Percentiles rank a stretch among this genome's conserved stretches.
Conservation (phyloP, 208 protist species). For the Sergeia podlipaevii region DNA sequence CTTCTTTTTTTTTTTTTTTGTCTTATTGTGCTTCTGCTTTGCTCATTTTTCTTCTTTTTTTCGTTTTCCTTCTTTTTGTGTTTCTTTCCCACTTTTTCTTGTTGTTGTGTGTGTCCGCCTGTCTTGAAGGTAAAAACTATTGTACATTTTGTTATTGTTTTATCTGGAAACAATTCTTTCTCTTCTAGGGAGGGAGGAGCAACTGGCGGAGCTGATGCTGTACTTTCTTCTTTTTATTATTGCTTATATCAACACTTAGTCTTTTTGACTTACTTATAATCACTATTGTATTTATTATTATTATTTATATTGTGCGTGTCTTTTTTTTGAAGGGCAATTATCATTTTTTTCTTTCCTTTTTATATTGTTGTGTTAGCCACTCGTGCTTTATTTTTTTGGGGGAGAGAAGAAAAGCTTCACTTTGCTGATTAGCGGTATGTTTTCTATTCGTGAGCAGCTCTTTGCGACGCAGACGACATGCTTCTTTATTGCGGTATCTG, state of each 20-base stretch:
- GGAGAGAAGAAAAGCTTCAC: not conserved
- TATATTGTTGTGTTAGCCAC: slow-evolving; percentile 39
- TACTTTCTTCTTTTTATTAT: slow-evolving; percentile 4
- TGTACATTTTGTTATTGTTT: too few relatives aligned
- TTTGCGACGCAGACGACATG: not conserved
- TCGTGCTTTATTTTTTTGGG: slow-evolving; percentile 28
- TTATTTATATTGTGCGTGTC: slow-evolving; percentile 4
- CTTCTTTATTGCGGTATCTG: not conserved
- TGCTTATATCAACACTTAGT: too few relatives aligned
- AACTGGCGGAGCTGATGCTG: too few relatives aligned
- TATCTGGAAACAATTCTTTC: too few relatives aligned
- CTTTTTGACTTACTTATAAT: too few relatives aligned
- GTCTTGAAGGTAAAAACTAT: too few relatives aligned
- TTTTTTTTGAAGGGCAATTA: too few relatives aligned
- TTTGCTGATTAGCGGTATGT: not conserved
- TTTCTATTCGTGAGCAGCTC: not conserved
- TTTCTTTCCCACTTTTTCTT: slow-evolving; percentile 3
- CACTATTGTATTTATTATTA: too few relatives aligned
- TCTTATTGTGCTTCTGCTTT: not conserved
- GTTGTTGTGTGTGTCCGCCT: not conserved
- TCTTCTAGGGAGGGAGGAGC: too few relatives aligned
- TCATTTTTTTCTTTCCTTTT: slow-evolving; percentile 31
- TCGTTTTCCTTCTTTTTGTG: not conserved
- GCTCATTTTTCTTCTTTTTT: not conserved
- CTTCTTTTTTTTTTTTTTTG: not conserved